Evolutionary conservation across 2,329 filamentous ascomycete species (phyloP).

Genomic region (Lomentospora prolificans): DNA sequence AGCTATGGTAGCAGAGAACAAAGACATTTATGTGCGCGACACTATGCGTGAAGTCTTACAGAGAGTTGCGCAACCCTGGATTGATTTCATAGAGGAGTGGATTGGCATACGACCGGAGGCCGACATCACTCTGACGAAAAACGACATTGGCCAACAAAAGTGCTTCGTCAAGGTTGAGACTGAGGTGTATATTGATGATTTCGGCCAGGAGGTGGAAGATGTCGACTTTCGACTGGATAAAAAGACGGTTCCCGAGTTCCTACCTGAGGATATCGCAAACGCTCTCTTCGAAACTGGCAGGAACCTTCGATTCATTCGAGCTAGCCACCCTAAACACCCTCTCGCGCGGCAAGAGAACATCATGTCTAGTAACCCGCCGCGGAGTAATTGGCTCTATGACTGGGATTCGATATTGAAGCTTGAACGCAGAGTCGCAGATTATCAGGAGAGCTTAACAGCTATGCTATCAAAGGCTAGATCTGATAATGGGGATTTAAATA

Average conservation of each 20-base stretch:
- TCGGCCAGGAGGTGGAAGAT: constrained; percentile 45
- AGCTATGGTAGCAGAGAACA: constrained; percentile 54
- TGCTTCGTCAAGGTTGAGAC: constrained; percentile 52
- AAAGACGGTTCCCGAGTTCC: constrained; percentile 59
- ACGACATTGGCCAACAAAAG: constrained; percentile 32
- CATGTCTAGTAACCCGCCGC: constrained; percentile 38
- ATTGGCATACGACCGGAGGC: constrained; percentile 56
- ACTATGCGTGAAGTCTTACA: constrained; percentile 59
- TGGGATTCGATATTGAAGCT: constrained; percentile 60
- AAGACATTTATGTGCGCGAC: constrained; percentile 48
- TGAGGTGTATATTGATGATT: constrained; percentile 46
- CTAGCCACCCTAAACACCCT: constrained; percentile 62
- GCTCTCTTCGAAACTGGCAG: constrained; percentile 71
- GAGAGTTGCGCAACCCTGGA: constrained; percentile 54
- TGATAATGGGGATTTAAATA: constrained; percentile 10
- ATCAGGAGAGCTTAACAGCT: constrained; percentile 19
- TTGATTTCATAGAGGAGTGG: constrained; percentile 62
- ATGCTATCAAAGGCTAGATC: constrained; percentile 10
- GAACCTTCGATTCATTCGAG: constrained; percentile 63
- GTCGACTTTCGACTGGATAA: constrained; percentile 54
- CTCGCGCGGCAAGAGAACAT: constrained; percentile 45
- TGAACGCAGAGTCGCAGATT: constrained; percentile 45
- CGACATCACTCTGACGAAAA: constrained; percentile 42
- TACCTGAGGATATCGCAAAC: constrained; percentile 58
- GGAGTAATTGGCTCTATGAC: constrained; percentile 57